phyloP scores from a whole-genome alignment of 2,329 filamentous ascomycete genomes.

The Samsoniella hepiali region DNA sequence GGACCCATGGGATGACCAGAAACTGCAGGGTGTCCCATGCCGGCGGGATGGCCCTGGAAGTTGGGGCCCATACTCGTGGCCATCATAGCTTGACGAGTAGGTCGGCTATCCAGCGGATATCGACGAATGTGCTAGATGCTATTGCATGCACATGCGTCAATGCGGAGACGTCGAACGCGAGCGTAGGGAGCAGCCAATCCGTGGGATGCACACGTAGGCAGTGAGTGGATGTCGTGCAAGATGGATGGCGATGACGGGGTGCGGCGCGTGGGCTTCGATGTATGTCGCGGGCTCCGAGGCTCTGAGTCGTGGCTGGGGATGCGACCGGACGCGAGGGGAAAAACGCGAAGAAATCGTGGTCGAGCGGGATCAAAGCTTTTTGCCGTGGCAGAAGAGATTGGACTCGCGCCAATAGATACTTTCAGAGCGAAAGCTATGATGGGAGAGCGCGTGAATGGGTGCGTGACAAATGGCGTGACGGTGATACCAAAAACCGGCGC shows the following conservation, averaged over 20 bases:
- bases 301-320: conserved; percentile 21
- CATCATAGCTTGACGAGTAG: conserved; percentile 57
- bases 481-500: conserved; percentile 13
- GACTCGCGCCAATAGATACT: neutral
- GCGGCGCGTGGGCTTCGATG: conserved; percentile 11
- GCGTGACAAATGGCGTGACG: conserved; percentile 18
- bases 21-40: conserved; percentile 69
- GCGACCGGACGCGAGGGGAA: conserved; percentile 13
- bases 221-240: neutral
- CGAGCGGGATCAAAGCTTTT: neutral
- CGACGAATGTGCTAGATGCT: conserved; percentile 45
- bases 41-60: conserved; percentile 65
- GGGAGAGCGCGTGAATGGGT: conserved; percentile 11
- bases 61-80: conserved; percentile 59
- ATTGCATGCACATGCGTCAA: conserved; percentile 45
- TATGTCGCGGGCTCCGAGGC: conserved; percentile 11
- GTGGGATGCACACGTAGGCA: neutral
- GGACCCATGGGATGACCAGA: conserved; percentile 62
- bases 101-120: conserved; percentile 60
- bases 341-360: neutral
- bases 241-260: neutral
- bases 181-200: neutral
- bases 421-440: conserved; percentile 20
- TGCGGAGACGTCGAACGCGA: neutral
- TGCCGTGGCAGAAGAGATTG: neutral